These are phyloP conservation scores for Oryza rufipogon DNA, from an alignment of 176 grass and related monocot species.

Conservation along the genomic window DNA sequence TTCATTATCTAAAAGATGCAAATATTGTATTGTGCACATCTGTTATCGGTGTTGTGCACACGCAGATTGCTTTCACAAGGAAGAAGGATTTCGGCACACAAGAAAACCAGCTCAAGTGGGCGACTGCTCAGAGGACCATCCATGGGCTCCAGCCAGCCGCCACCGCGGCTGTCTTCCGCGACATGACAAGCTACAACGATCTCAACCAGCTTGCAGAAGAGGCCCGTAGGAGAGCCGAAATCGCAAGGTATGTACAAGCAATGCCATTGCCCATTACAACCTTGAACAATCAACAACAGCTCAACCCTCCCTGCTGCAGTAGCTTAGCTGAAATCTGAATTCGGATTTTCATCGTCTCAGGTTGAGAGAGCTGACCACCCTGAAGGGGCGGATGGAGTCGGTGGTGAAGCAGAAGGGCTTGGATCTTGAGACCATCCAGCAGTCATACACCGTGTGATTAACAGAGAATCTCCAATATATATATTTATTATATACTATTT, in stretches of 20 bases:
- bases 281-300: background rate
- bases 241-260: constrained; percentile 55
- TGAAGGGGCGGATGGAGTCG: constrained; percentile 79
- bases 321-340: constrained; percentile 4
- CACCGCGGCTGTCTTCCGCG: constrained; percentile 45
- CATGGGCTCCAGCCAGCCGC: constrained; percentile 68
- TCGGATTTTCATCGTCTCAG: constrained; percentile 27
- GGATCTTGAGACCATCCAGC: constrained; percentile 77
- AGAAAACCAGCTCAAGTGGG: constrained; percentile 88
- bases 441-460: constrained; percentile 77
- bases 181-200: constrained; percentile 59
- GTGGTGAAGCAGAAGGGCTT: constrained; percentile 77
- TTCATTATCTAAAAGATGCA: no score
- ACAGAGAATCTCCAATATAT: constrained; percentile 6
- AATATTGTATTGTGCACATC: no score
- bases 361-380: constrained; percentile 69
- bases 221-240: constrained; percentile 76
- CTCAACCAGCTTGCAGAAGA: constrained; percentile 83
- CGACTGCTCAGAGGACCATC: constrained; percentile 79
- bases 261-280: background rate
- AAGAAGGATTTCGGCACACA: constrained; percentile 85
- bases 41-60: background rate
- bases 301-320: background rate
- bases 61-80: constrained; percentile 78
- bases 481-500: background rate